phyloP scores from a whole-genome alignment of 805 yeast species.

The Monosporozyma siamensis region DNA sequence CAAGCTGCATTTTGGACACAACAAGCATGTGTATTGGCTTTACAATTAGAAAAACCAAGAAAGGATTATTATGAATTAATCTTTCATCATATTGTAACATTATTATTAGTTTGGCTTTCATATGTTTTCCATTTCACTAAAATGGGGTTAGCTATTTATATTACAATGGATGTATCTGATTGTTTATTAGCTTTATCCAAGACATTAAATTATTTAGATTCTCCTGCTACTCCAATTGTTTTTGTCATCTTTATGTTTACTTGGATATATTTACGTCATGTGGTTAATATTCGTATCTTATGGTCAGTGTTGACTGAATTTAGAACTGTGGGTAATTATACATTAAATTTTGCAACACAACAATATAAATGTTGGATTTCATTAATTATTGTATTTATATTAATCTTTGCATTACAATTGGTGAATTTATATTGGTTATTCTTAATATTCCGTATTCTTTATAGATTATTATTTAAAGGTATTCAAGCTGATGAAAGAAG shows the following conservation, averaged over 20 bases:
- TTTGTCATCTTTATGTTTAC: constrained; percentile 56
- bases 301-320: constrained; percentile 84
- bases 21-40: constrained; percentile 72
- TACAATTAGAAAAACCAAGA: constrained; percentile 90
- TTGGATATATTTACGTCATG: constrained; percentile 90
- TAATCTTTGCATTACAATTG: constrained; percentile 72
- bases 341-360: constrained; percentile 75
- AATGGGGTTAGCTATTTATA: constrained; percentile 84
- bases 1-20: constrained; percentile 99
- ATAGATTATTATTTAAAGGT: constrained; percentile 52
- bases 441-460: constrained; percentile 68
- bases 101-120: constrained; percentile 75
- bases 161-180: constrained; percentile 95
- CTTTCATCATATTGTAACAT: constrained; percentile 87
- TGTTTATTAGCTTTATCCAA: constrained; percentile 78
- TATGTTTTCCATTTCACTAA: constrained; percentile 93
- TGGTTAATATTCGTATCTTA: constrained; percentile 66
- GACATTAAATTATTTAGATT: constrained; percentile 76
- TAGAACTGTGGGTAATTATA: constrained; percentile 72
- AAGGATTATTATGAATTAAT: constrained; percentile 88
- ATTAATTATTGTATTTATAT: constrained; percentile 74
- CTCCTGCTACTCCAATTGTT: constrained; percentile 51
- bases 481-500: constrained; percentile 74
- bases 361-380: constrained; percentile 96
- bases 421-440: constrained; percentile 85